Base-by-base conservation (phyloP, 371 early-diverging fungal genomes). In the Chytridium lagenaria region DNA sequence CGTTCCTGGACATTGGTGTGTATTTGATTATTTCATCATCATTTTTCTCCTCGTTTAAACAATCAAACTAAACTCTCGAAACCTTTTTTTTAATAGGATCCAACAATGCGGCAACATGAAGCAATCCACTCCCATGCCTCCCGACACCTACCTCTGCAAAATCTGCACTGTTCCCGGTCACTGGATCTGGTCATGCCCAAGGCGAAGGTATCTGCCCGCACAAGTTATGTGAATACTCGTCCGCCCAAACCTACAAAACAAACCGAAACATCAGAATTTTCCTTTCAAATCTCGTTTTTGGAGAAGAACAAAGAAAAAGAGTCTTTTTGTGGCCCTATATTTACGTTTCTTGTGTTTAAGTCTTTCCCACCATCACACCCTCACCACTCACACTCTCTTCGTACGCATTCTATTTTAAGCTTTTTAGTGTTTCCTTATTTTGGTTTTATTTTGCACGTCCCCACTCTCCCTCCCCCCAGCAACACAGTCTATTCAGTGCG, bases 131-230 rank as follows among this genome's bases (percentile, higher is more conserved):
- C 31, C 61, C 44, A 37, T 44, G 39, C 44, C 49, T 37, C 83
- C 77, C 26, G 76, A 74, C 30, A 78, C 80, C n/a, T 89, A 89
- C 69, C 69, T 89, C n/a, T 91, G 91, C 77, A 76, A 78, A 2
- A 82, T 79, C 23, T 91, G 91, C 73, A 69, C 80, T 7, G 59
- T 80, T 49, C 79, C 82, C 26, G 93, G 92, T 1, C 92, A 92
- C 73, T 90, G 85, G 80, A 86, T 90, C 55, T 66, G 44, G 44
- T n/a, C 68, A 31, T 61, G 61, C 34, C 61, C 61, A 28, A 61
- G 37, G 61, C 7, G 26, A 26, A 28, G 61, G 36, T 61, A 34
- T 34, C 3, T 61, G 31, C 37, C 57, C 5, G 57, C 57, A 7
- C 26, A 30, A 30, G 5, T 55, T 7, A 19, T 55, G 57, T 55